Conservation (phyloP, 495 filamentous ascomycete species). For the Daldinia concentrica region DNA sequence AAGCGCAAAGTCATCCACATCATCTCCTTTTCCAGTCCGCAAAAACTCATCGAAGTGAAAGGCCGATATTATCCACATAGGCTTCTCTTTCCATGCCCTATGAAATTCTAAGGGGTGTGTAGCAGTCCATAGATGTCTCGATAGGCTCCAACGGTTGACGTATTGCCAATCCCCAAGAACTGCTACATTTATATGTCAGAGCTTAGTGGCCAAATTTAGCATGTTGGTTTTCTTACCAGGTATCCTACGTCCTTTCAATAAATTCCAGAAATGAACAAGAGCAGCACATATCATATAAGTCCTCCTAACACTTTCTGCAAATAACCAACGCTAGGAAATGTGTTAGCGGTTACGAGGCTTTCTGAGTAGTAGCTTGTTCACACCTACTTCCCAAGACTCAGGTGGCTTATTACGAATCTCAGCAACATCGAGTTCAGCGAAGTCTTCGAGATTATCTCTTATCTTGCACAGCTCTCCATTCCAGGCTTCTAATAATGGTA, state of each 20-base stretch:
- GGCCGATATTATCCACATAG: constrained; percentile 36
- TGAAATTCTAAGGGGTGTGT: constrained; percentile 42
- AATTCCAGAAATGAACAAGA: not conserved
- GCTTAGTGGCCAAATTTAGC: not conserved
- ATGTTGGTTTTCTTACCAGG: constrained; percentile 7
- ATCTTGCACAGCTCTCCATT: constrained; percentile 46
- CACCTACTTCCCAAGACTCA: constrained; percentile 43
- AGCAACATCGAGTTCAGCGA: constrained; percentile 17
- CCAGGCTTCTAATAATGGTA: constrained; percentile 47
- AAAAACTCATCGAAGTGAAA: constrained; percentile 40
- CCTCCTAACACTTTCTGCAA: constrained; percentile 40
- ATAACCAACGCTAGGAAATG: constrained; percentile 37
- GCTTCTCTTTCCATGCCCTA: constrained; percentile 42
- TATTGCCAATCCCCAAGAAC: constrained; percentile 29
- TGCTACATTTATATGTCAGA: constrained; percentile 12
- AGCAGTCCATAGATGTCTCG: constrained; percentile 40
- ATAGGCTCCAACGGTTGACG: constrained; percentile 38
- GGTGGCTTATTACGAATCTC: constrained; percentile 34
- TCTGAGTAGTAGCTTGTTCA: not conserved
- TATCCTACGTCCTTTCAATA: constrained; percentile 27
- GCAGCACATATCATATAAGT: constrained; percentile 34
- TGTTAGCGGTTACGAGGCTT: not conserved
- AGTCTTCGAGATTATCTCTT: constrained; percentile 45
- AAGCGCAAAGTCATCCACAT: constrained; percentile 41
- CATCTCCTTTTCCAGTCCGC: constrained; percentile 34